phyloP scores from a whole-genome alignment of 208 protist species.

The Acanthamoeba culbertsoni region DNA sequence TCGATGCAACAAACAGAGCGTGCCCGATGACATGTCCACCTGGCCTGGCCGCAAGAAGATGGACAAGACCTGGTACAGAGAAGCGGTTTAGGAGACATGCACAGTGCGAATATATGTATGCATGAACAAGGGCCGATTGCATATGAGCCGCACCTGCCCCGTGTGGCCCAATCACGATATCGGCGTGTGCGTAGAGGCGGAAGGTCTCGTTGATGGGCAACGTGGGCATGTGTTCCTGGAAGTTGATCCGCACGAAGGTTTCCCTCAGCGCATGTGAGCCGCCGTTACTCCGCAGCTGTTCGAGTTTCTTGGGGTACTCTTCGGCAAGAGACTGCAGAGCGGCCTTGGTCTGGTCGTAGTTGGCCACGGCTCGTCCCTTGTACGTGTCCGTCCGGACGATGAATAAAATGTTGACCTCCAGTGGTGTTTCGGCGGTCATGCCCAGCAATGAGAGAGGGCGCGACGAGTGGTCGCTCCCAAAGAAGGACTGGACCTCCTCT shows the following conservation, averaged over 20 bases:
- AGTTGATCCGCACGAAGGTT: not conserved
- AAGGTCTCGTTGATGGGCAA: not conserved
- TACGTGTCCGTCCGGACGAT: not conserved
- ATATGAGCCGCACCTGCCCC: not conserved
- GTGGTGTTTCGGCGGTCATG: not conserved
- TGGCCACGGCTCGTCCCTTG: not conserved
- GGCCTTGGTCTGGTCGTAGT: not conserved
- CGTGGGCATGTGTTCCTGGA: not conserved
- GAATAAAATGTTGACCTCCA: not conserved
- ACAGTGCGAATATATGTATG: too few species aligned
- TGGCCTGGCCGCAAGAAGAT: not conserved
- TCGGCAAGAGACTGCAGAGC: not conserved
- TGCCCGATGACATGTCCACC: not conserved
- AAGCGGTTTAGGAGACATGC: too few species aligned
- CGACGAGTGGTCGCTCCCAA: too few species aligned
- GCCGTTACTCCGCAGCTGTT: not conserved
- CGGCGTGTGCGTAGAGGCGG: not conserved
- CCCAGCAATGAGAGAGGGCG: too few species aligned
- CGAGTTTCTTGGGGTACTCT: not conserved
- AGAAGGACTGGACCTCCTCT: too few species aligned
- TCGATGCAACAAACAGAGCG: not conserved
- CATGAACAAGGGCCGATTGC: not conserved
- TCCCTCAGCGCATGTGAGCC: not conserved
- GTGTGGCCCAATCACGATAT: not conserved
- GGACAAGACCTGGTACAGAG: not conserved